These are phyloP conservation scores for Lactifluus subvellereus DNA, from an alignment of 768 basidiomycete genomes.

Conservation along the genomic window DNA sequence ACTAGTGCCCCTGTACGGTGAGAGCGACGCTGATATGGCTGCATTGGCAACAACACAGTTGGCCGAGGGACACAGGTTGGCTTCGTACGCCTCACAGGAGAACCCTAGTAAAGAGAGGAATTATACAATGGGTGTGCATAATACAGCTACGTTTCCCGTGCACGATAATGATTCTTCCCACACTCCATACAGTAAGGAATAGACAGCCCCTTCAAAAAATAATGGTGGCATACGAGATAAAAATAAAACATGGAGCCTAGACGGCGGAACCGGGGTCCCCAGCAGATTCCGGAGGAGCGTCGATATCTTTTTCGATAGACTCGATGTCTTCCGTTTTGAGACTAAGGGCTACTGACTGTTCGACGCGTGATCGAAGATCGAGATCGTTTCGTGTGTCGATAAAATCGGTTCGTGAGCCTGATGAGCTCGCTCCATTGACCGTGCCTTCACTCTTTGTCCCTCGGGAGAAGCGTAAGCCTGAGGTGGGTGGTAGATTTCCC, in stretches of 20 bases:
- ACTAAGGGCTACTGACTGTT: conserved; percentile 1
- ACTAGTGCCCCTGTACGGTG: too few species aligned
- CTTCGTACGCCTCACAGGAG: too few species aligned
- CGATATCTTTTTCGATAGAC: neutral
- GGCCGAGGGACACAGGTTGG: too few species aligned
- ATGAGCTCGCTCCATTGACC: neutral
- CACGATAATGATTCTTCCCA: too few species aligned
- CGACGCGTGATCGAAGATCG: conserved; percentile 21
- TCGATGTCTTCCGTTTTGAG: neutral
- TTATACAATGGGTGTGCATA: too few species aligned
- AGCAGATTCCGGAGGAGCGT: neutral
- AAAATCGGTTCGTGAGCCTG: neutral
- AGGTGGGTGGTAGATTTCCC: neutral
- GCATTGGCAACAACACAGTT: too few species aligned
- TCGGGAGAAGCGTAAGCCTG: neutral
- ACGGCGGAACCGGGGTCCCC: neutral
- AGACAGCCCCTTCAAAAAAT: too few species aligned
- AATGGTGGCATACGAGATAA: too few species aligned
- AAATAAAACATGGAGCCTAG: neutral
- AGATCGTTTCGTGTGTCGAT: conserved; percentile 4
- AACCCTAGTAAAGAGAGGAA: too few species aligned
- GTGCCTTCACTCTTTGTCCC: neutral
- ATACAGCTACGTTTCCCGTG: too few species aligned
- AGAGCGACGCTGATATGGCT: too few species aligned
- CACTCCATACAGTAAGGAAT: too few species aligned